Percentiles rank a stretch among this genome's conserved stretches.
Conservation (phyloP, 2,329 filamentous ascomycete genomes). For the Trichoderma semiorbis region DNA sequence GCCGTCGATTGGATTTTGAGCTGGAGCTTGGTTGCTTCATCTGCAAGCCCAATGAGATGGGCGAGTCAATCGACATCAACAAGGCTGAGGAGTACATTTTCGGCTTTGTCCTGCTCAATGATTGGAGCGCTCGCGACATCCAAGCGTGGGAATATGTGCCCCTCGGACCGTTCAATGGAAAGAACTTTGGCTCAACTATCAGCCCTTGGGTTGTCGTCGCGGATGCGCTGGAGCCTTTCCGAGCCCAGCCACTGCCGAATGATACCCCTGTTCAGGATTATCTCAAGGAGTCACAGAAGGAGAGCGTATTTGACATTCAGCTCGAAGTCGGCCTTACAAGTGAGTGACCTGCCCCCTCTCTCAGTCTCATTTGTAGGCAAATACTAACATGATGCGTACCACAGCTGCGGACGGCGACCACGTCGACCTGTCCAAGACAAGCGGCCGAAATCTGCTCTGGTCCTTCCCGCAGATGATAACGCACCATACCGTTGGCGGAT, state of each 20-base stretch:
- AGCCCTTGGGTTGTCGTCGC: slow-evolving; percentile 61
- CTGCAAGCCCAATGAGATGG: slow-evolving; percentile 61
- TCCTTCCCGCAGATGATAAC: slow-evolving; percentile 83
- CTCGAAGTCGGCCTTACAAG: slow-evolving; percentile 40
- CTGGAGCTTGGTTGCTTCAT: slow-evolving; percentile 76
- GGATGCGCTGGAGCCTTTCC: slow-evolving; percentile 48
- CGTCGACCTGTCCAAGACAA: slow-evolving; percentile 34
- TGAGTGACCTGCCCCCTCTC: slow-evolving; percentile 25
- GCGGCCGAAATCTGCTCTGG: slow-evolving; percentile 57
- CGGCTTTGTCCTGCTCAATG: slow-evolving; percentile 63
- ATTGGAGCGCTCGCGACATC: slow-evolving; percentile 62
- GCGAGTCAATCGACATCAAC: slow-evolving; percentile 61
- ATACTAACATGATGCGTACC: not conserved
- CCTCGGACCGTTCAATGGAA: slow-evolving; percentile 60
- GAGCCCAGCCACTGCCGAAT: slow-evolving; percentile 30
- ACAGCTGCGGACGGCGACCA: slow-evolving; percentile 33
- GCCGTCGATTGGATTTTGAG: slow-evolving; percentile 67
- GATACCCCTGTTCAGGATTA: slow-evolving; percentile 36
- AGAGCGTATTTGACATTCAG: slow-evolving; percentile 36
- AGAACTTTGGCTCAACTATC: slow-evolving; percentile 58
- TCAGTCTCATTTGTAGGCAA: no score
- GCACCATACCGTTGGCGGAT: slow-evolving; percentile 76
- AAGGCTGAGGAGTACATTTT: slow-evolving; percentile 71
- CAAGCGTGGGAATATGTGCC: slow-evolving; percentile 61
- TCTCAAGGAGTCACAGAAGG: slow-evolving; percentile 53